phyloP scores from a whole-genome alignment of 768 basidiomycete species.

The Boletales sp. region DNA sequence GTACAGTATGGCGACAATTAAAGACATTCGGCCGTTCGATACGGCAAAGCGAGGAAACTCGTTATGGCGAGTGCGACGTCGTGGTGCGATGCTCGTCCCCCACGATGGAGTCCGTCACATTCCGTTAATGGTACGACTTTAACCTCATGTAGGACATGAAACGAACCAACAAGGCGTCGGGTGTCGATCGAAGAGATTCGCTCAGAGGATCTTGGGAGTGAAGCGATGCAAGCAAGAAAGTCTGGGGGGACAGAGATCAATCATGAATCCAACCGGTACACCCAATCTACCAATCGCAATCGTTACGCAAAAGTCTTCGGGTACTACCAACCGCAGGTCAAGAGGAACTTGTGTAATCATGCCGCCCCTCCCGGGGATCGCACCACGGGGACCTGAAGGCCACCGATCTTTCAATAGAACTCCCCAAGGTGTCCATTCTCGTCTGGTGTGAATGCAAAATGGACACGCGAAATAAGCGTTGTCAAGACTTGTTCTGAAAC shows the following conservation, averaged over 20 bases:
- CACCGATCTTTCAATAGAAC: slow-evolving; percentile 35
- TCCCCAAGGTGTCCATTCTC: slow-evolving; percentile 29
- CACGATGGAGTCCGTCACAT: too few relatives aligned
- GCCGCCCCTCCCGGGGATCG: slow-evolving; percentile 31
- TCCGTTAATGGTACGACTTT: too few relatives aligned
- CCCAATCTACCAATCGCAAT: not conserved
- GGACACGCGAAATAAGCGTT: slow-evolving; percentile 32
- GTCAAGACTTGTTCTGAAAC: slow-evolving; percentile 34
- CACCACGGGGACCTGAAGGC: slow-evolving; percentile 36
- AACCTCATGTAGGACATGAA: too few relatives aligned
- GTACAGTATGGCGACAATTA: not conserved
- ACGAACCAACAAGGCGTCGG: too few relatives aligned
- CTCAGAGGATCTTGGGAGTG: too few relatives aligned
- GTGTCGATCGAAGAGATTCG: too few relatives aligned
- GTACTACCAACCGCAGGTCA: slow-evolving; percentile 23
- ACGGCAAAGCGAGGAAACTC: too few relatives aligned
- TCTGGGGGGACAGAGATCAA: not conserved
- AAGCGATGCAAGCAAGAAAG: too few relatives aligned
- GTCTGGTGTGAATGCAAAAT: slow-evolving; percentile 32
- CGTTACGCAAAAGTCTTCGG: slow-evolving; percentile 26
- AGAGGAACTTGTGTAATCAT: slow-evolving; percentile 32
- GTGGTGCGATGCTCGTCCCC: too few relatives aligned
- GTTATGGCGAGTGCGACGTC: too few relatives aligned
- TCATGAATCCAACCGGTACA: not conserved
- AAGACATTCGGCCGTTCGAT: not conserved